Evolutionary conservation across 139 green algal species (phyloP), one percentile per base, ranked within the genome.

Genomic region (Chlorella sp.): DNA sequence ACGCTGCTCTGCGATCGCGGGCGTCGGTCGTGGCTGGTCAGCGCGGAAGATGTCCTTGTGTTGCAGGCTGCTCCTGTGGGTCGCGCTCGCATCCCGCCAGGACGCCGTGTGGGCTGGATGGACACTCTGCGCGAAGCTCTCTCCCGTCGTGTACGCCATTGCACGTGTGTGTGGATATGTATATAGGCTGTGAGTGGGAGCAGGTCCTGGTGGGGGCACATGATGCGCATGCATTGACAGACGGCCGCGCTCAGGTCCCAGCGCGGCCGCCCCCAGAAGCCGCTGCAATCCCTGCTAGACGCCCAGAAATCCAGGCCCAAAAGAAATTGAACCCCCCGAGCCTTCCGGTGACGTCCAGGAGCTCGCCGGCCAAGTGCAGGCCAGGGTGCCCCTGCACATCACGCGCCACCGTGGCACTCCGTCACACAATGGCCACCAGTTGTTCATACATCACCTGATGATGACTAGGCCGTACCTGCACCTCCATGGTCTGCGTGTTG

Each of bases 261-360:
- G n/a, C n/a, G n/a, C n/a, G n/a, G n/a, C n/a, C n/a, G n/a, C n/a
- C n/a, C n/a, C n/a, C n/a, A n/a, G n/a, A n/a, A n/a, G n/a, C 86
- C 2, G 90, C 87, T 30, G 75, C 80, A 20, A 91, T 59, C 1
- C 91, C 91, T 23, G 90, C 92, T 10, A 90, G 62, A 22, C 90
- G 74, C 2, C 92, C 93, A 3, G 81, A 87, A 2, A 90, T 71
- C 89, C 90, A 97, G 0, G 94, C 94, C 86, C 85, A 97, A 26
- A 90, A 91, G 74, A 97, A 98, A 68, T 98, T 98, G 83, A 95
- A 98, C 30, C 93, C 94, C 3, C 93, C 93, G n/a, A 71, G 34
- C 6, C 66, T 20, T 6, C 66, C 63, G 30, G 64, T 65, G 3
- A 62, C 42, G 29, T 73, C 93, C 23, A 88, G 69, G 29, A 97